A percentile compares a stretch with the other conserved stretches of the same genome.
Evolutionary conservation across 805 yeast genomes (phyloP).

Genomic region (Jamesozyma lodderae): DNA sequence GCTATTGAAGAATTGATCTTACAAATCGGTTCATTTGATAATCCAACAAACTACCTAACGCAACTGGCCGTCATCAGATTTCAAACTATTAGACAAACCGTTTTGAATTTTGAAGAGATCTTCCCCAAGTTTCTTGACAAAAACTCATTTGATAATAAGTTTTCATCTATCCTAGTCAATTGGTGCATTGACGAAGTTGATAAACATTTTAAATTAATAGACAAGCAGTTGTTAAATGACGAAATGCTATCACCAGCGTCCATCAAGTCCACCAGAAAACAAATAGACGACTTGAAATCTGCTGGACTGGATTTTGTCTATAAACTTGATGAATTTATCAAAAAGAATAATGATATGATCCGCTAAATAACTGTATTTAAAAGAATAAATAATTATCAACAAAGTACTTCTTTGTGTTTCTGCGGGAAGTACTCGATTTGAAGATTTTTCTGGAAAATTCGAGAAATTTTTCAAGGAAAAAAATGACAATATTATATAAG

Average conservation of each 20-base stretch:
- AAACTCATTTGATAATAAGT: slow-evolving; percentile 21
- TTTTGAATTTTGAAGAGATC: slow-evolving; percentile 43
- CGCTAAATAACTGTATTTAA: neutral
- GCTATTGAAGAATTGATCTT: slow-evolving; percentile 40
- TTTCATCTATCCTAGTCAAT: slow-evolving; percentile 55
- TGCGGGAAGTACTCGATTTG: neutral
- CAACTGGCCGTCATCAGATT: slow-evolving; percentile 58
- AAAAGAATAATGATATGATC: slow-evolving; percentile 14
- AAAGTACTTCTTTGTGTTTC: neutral
- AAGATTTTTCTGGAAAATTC: slow-evolving; percentile 2
- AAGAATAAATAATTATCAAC: neutral
- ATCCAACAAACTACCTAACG: slow-evolving; percentile 52
- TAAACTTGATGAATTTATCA: slow-evolving; percentile 40
- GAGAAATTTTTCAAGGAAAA: neutral
- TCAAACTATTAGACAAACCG: slow-evolving; percentile 51
- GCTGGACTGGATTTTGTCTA: slow-evolving; percentile 71
- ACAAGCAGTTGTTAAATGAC: slow-evolving; percentile 60
- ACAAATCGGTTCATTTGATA: slow-evolving; percentile 37
- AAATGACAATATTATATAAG: neutral
- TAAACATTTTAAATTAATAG: slow-evolving; percentile 48
- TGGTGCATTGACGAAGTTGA: slow-evolving; percentile 67
- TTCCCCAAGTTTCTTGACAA: slow-evolving; percentile 29
- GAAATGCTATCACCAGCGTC: slow-evolving; percentile 44
- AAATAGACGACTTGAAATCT: slow-evolving; percentile 50
- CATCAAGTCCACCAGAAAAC: slow-evolving; percentile 47